Conservation (phyloP, 2,329 filamentous ascomycete genomes). For the Neophaeococcomyces aloes region DNA sequence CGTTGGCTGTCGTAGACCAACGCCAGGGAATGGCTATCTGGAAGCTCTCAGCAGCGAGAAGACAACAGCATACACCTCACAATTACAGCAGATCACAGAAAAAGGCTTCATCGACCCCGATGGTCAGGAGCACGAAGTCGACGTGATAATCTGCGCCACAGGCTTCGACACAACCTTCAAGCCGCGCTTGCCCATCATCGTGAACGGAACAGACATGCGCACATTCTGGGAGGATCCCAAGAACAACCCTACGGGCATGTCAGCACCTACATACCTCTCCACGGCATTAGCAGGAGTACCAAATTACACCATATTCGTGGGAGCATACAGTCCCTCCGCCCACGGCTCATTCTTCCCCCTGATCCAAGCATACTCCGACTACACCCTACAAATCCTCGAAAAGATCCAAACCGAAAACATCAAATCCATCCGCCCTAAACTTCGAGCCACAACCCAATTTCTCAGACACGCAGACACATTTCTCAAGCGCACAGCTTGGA, state of each 20-base stretch:
- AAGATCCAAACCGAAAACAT: constrained; percentile 22
- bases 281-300: constrained; percentile 17
- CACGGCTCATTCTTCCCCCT: constrained; percentile 24
- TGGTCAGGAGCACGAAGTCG: constrained; percentile 19
- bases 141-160: constrained; percentile 13
- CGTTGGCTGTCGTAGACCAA: constrained; percentile 21
- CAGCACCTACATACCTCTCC: constrained; percentile 11
- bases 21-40: constrained; percentile 21
- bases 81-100: constrained; percentile 12
- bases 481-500: constrained; percentile 24
- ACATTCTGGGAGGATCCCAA: constrained; percentile 8
- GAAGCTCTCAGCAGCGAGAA: constrained; percentile 13
- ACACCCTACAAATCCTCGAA: constrained; percentile 20
- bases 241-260: constrained; percentile 12
- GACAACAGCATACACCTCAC: constrained; percentile 8
- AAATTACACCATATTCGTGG: constrained; percentile 23
- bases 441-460: constrained; percentile 25
- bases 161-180: constrained; percentile 15
- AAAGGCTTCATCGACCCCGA: constrained; percentile 15
- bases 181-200: constrained; percentile 14
- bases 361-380: constrained; percentile 18
- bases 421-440: constrained; percentile 10
- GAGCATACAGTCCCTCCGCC: constrained; percentile 22
- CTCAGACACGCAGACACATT: constrained; percentile 32
- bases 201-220: constrained; percentile 10